Conservation (phyloP, 192 early-diverging fungal genomes). For the Radiomyces spectabilis region DNA sequence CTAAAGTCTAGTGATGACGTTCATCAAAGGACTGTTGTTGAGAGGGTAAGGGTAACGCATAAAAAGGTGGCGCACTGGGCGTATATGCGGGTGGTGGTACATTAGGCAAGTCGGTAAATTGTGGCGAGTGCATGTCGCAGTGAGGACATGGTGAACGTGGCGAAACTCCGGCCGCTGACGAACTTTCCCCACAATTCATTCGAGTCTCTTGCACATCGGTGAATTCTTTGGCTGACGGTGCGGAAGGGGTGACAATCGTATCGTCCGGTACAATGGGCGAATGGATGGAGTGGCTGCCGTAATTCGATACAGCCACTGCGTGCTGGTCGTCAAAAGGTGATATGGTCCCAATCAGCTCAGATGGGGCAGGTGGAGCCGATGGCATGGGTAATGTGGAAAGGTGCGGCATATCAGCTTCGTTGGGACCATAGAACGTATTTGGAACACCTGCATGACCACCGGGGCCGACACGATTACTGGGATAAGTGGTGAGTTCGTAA, state of each 20-base stretch:
- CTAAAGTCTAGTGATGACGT: too few species aligned
- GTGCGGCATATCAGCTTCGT: too few species aligned
- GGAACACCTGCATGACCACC: too few species aligned
- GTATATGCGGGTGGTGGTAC: conserved; percentile 21
- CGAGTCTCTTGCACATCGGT: not conserved
- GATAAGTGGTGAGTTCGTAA: too few species aligned
- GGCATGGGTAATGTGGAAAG: conserved; percentile 1
- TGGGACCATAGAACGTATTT: too few species aligned
- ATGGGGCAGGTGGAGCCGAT: conserved; percentile 9
- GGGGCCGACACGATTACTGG: too few species aligned
- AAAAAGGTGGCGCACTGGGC: conserved; percentile 15
- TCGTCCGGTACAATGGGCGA: too few species aligned
- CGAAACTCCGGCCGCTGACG: not conserved
- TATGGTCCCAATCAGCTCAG: not conserved
- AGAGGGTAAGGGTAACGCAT: conserved; percentile 16
- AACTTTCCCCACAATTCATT: not conserved
- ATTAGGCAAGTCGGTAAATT: not conserved
- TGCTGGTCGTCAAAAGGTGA: not conserved
- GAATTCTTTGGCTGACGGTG: conserved; percentile 17
- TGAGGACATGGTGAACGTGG: not conserved
- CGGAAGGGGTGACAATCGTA: conserved; percentile 1
- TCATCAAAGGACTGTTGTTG: too few species aligned
- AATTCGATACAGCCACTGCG: not conserved
- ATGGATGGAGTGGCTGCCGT: not conserved
- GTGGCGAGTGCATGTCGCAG: not conserved